These are phyloP conservation scores for Coix lacrymajobi DNA, from an alignment of 176 grass and related monocot genomes.

Conservation along the genomic window DNA sequence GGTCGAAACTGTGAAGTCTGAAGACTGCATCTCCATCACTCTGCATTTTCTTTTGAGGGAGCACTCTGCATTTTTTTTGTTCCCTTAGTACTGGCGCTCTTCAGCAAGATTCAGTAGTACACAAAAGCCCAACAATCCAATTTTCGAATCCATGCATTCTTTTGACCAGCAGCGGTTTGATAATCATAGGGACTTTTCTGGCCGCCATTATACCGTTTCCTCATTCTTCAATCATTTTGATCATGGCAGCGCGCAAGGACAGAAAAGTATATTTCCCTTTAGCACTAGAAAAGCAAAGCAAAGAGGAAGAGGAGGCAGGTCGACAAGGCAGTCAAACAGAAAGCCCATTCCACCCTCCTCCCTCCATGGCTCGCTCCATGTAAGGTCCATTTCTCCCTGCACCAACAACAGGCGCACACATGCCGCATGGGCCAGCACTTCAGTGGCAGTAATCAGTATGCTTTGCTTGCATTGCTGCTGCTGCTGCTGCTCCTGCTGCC, in stretches of 20 bases:
- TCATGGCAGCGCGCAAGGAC: constrained; percentile 11
- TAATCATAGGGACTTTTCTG: constrained; percentile 38
- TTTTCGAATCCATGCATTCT: neutral
- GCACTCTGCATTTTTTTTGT: no score
- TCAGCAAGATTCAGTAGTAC: neutral
- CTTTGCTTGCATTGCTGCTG: neutral
- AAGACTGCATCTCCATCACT: neutral
- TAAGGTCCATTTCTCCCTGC: constrained; percentile 36
- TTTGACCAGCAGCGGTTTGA: constrained; percentile 14
- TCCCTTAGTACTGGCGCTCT: neutral
- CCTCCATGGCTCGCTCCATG: neutral
- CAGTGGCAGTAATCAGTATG: neutral
- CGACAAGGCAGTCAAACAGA: constrained; percentile 48
- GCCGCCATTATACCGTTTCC: constrained; percentile 32
- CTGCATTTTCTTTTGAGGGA: neutral
- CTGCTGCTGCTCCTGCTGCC: neutral
- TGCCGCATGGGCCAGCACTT: constrained; percentile 25
- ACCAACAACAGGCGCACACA: constrained; percentile 20
- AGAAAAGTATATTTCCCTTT: constrained; percentile 37
- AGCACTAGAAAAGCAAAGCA: constrained; percentile 12
- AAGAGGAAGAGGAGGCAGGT: constrained; percentile 13
- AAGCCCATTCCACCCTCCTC: constrained; percentile 33
- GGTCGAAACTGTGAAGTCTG: neutral
- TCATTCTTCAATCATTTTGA: constrained; percentile 54
- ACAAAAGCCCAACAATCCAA: no score